These are phyloP conservation scores for Aspergillus brunneoviolaceus DNA, from an alignment of 2,329 filamentous ascomycete genomes.

Conservation along the genomic window DNA sequence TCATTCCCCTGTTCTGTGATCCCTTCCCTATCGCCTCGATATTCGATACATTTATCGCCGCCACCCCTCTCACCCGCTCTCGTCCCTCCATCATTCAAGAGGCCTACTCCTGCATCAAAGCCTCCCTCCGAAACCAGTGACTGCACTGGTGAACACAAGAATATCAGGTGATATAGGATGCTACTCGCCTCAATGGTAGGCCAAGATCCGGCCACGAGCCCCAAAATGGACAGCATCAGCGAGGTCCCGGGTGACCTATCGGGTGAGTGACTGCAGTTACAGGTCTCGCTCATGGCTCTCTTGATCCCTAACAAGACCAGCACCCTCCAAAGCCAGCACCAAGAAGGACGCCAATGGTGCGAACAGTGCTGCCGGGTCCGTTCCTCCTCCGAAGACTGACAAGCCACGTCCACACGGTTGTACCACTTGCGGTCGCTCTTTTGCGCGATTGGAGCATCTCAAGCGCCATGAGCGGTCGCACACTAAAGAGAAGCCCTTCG, in stretches of 20 bases:
- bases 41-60: background rate
- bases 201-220: conserved; percentile 35
- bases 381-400: conserved; percentile 86
- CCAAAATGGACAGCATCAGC: conserved; percentile 41
- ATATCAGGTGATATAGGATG: conserved; percentile 28
- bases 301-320: conserved; percentile 23
- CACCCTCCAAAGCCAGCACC: conserved; percentile 26
- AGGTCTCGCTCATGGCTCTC: conserved; percentile 7
- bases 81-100: background rate
- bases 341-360: conserved; percentile 32
- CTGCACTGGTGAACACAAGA: conserved; percentile 1
- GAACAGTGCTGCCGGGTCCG: conserved; percentile 30
- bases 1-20: background rate
- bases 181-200: conserved; percentile 40
- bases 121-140: conserved; percentile 1
- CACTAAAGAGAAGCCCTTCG: conserved; percentile 98
- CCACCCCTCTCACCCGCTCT: background rate
- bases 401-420: conserved; percentile 96
- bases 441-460: conserved; percentile 90
- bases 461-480: conserved; percentile 98
- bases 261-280: conserved; percentile 34
- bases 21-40: background rate
- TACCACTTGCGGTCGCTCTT: conserved; percentile 84
- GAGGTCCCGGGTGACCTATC: conserved; percentile 39
- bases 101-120: background rate